Percentiles rank a stretch among this genome's conserved stretches.
Evolutionary conservation across 164 flowering plant species (phyloP).

Genomic region (Chimonanthus praecox): DNA sequence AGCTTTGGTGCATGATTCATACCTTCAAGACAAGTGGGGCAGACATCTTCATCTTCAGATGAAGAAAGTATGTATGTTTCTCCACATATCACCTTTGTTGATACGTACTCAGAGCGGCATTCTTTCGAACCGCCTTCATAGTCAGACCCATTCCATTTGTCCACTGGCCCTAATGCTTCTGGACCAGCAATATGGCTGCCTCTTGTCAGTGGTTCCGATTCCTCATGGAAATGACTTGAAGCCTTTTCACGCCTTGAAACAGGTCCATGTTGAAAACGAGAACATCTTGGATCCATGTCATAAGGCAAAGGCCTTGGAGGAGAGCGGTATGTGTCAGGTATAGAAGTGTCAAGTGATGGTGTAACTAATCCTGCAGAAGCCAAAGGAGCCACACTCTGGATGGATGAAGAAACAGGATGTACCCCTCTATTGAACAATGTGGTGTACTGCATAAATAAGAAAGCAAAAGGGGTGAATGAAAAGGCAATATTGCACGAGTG

Average conservation of each 20-base stretch:
- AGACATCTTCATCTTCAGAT: conserved; percentile 93
- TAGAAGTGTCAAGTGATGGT: conserved; percentile 52
- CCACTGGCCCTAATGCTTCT: conserved; percentile 36
- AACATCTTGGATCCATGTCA: conserved; percentile 76
- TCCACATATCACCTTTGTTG: conserved; percentile 34
- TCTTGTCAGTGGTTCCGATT: conserved; percentile 66
- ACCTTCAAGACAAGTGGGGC: conserved; percentile 99
- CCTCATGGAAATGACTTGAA: conserved; percentile 80
- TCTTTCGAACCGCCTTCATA: conserved; percentile 56
- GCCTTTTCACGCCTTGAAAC: conserved; percentile 82
- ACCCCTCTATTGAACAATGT: conserved; percentile 65
- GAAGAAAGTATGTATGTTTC: conserved; percentile 49
- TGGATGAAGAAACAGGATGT: conserved; percentile 57
- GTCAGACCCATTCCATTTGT: conserved; percentile 56
- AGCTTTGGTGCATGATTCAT: conserved; percentile 1
- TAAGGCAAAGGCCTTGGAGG: conserved; percentile 97
- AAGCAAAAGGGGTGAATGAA: conserved; percentile 1
- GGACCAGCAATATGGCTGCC: conserved; percentile 36
- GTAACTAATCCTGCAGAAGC: conserved; percentile 26
- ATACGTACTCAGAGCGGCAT: conserved; percentile 34
- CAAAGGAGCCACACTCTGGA: conserved; percentile 54
- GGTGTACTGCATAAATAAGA: conserved; percentile 44
- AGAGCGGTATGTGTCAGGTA: conserved; percentile 65
- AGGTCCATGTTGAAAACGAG: conserved; percentile 56
- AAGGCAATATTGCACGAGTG: background rate